Base-by-base conservation (phyloP, 768 basidiomycete species). In the Rhizopogon vinicolor region DNA sequence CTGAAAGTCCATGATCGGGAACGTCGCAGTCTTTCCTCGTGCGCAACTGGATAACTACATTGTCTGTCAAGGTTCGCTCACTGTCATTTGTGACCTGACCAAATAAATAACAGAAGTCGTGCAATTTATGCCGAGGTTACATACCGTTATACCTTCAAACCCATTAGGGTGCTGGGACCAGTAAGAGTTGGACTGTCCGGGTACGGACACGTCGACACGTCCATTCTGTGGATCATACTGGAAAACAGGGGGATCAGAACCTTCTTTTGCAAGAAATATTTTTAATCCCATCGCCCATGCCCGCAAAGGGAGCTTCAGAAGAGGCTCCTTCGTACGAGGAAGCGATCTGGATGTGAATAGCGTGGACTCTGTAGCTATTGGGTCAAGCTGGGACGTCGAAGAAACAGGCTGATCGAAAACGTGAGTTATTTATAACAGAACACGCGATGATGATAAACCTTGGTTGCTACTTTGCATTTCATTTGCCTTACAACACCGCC, bases 271-370 rank as follows among this genome's bases (percentile, higher is more conserved):
- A 29, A 28, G 10, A 25, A 42, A 52, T 4, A 48, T 48, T 18
- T 60, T 61, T 3, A 53, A 55, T 39, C 69, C 69, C 5, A 72
- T 54, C 51, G 58, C 70, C 63, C 62, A 70, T 5, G 67, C 71
- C 8, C 42, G 13, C 35, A 70, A 51, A 39, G 69, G 70, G n/a
- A 55, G 49, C 25, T 29, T 55, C 14, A 55, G 25, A 1, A 25
- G 51, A 22, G 13, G 33, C 10, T 53, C 50, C n/a, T 55, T 54
- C 14, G 50, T 55, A n/a, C 35, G 52, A 28, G 51, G 8, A 53
- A 39, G 28, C 14, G 7, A 22, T 8, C 31, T 7, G 28, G 31
- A 50, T 31, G 51, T 53, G 53, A 72, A 59, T 18, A 58, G 53
- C 31, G 69, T 67, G 2, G 69, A 67, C 14, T 67, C 72, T 9